These are phyloP conservation scores for Starmerella potacharoeniae DNA, from an alignment of 805 yeast genomes.

Conservation along the genomic window DNA sequence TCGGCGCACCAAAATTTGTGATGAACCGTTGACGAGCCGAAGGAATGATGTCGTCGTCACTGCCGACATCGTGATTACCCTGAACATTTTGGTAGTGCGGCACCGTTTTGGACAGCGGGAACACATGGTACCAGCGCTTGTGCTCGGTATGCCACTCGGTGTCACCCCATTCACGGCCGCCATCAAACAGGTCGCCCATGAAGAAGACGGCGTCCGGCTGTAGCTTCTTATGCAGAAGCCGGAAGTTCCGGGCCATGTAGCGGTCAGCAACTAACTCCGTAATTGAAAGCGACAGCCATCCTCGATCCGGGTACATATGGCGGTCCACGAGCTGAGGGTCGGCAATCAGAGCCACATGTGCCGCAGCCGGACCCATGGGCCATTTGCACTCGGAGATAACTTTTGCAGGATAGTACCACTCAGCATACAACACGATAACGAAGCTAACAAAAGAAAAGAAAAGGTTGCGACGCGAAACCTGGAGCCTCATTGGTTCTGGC, in stretches of 20 bases:
- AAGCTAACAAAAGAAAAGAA: conserved; percentile 30
- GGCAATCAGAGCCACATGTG: conserved; percentile 51
- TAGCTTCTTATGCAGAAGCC: conserved; percentile 42
- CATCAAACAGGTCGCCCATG: conserved; percentile 88
- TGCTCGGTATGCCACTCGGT: conserved; percentile 60
- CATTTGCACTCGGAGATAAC: conserved; percentile 46
- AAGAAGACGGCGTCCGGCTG: conserved; percentile 69
- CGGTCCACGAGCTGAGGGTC: conserved; percentile 93
- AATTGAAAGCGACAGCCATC: conserved; percentile 39
- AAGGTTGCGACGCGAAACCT: background rate
- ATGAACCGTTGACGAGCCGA: conserved; percentile 52
- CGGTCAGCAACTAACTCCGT: conserved; percentile 59
- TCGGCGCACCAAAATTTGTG: conserved; percentile 61
- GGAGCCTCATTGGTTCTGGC: conserved; percentile 5
- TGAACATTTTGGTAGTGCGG: conserved; percentile 37
- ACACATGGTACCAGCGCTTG: conserved; percentile 53
- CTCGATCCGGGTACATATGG: conserved; percentile 71
- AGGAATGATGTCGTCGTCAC: conserved; percentile 57
- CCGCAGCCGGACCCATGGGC: conserved; percentile 28
- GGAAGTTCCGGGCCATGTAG: conserved; percentile 67
- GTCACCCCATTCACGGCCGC: conserved; percentile 79
- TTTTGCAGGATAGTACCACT: conserved; percentile 38
- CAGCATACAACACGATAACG: conserved; percentile 40
- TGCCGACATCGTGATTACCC: conserved; percentile 97
- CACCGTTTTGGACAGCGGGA: conserved; percentile 34